phyloP scores from a whole-genome alignment of 2,329 filamentous ascomycete species.

The Tolypocladium guangdongense region DNA sequence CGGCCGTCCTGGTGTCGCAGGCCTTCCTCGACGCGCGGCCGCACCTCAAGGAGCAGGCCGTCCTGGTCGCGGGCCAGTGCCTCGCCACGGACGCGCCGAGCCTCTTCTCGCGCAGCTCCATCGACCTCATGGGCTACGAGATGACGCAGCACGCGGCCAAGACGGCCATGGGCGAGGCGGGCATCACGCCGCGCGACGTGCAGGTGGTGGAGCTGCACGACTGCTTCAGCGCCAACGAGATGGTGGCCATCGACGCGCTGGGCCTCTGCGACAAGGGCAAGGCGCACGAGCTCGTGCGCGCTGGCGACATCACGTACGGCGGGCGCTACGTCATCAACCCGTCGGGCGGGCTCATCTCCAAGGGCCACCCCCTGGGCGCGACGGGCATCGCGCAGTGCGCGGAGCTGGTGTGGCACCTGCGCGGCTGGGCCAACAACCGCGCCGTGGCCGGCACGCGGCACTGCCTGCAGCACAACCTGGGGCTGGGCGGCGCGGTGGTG shows the following conservation, averaged over 20 bases:
- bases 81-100: conserved; percentile 74
- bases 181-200: conserved; percentile 56
- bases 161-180: conserved; percentile 64
- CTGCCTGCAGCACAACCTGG: conserved; percentile 86
- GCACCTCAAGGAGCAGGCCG: conserved; percentile 70
- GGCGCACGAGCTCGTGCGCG: conserved; percentile 82
- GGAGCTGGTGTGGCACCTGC: conserved; percentile 88
- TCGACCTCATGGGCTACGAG: conserved; percentile 81
- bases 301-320: conserved; percentile 86
- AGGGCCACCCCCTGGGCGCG: conserved; percentile 88
- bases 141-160: conserved; percentile 67
- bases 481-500: conserved; percentile 81
- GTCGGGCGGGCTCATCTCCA: conserved; percentile 87
- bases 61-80: conserved; percentile 79
- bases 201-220: conserved; percentile 90
- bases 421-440: conserved; percentile 93
- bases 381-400: conserved; percentile 94
- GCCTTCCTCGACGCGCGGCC: conserved; percentile 77
- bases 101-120: conserved; percentile 69
- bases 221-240: conserved; percentile 93
- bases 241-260: conserved; percentile 80
- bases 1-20: conserved; percentile 81
- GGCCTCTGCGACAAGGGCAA: conserved; percentile 69
- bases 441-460: conserved; percentile 55
- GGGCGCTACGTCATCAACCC: conserved; percentile 79